phyloP scores from a whole-genome alignment of 768 basidiomycete genomes.

The Tylopilus sp. region DNA sequence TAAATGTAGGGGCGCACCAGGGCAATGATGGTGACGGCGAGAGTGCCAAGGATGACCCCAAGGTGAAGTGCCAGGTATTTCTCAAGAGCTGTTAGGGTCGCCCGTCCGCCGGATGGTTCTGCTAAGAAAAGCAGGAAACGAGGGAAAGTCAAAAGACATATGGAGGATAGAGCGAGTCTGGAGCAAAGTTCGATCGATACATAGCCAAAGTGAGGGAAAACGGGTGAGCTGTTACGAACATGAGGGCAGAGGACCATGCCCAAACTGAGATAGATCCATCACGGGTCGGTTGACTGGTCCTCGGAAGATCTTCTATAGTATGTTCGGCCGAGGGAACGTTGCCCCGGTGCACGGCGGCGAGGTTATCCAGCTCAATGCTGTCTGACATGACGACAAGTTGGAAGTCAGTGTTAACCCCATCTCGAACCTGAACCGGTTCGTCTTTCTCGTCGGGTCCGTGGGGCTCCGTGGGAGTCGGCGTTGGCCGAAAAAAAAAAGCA shows the following conservation, averaged over 20 bases:
- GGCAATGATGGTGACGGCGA: conserved; percentile 55
- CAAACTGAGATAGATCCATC: conserved; percentile 34
- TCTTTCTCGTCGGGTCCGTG: conserved; percentile 16
- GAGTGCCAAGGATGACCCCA: conserved; percentile 55
- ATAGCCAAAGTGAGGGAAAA: not conserved
- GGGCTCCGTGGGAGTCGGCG: not conserved
- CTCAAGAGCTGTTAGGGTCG: conserved; percentile 61
- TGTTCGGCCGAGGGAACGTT: conserved; percentile 11
- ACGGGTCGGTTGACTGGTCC: conserved; percentile 6
- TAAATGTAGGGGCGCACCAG: conserved; percentile 39
- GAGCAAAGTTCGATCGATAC: conserved; percentile 1
- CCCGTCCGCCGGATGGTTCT: conserved; percentile 40
- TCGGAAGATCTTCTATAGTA: conserved; percentile 1
- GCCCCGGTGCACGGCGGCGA: conserved; percentile 19
- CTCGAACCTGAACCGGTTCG: not conserved
- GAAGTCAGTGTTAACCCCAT: conserved; percentile 1
- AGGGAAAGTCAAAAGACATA: conserved; percentile 51
- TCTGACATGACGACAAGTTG: conserved; percentile 25
- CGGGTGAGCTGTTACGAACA: conserved; percentile 22
- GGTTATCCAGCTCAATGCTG: conserved; percentile 39
- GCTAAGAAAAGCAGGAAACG: conserved; percentile 67
- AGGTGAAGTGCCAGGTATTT: conserved; percentile 65
- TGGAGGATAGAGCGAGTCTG: conserved; percentile 36
- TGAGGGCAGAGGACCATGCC: conserved; percentile 36
- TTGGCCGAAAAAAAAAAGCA: no score